Evolutionary conservation across 495 filamentous ascomycete species (phyloP).

Genomic region (Copromyces sp.): DNA sequence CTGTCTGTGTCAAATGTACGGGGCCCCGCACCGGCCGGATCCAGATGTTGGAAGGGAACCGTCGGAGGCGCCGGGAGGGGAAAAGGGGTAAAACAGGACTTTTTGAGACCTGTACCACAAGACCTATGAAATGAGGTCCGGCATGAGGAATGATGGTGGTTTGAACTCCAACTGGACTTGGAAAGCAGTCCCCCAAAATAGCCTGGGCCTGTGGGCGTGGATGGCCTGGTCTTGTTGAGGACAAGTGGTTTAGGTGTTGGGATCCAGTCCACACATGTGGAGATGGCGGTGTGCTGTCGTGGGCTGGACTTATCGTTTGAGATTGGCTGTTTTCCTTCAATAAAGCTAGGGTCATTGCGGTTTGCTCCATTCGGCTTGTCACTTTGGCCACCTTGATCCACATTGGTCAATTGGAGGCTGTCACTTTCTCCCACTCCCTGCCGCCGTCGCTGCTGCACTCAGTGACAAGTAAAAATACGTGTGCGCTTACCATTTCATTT

Average conservation of each 20-base stretch:
- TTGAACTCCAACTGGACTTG: background rate
- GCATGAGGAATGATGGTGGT: background rate
- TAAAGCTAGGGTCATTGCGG: background rate
- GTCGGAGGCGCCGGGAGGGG: background rate
- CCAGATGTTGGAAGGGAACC: background rate
- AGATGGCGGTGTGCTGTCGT: background rate
- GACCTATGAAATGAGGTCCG: background rate
- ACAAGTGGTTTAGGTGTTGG: background rate
- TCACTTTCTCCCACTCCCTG: background rate
- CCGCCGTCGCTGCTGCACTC: too few species aligned
- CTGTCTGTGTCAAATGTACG: background rate
- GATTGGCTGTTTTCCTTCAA: accelerated
- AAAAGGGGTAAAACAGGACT: background rate
- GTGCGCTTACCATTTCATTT: background rate
- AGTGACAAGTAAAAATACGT: background rate
- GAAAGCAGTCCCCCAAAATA: background rate
- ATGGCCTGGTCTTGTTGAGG: background rate
- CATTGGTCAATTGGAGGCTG: background rate
- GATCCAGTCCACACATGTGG: background rate
- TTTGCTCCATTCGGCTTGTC: background rate
- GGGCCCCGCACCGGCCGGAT: background rate
- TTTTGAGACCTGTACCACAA: background rate
- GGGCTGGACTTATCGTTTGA: background rate
- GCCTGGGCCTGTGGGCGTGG: background rate
- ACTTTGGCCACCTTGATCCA: background rate